phyloP scores from a whole-genome alignment of 148 eudicot species.

The Heliosperma pusillum region DNA sequence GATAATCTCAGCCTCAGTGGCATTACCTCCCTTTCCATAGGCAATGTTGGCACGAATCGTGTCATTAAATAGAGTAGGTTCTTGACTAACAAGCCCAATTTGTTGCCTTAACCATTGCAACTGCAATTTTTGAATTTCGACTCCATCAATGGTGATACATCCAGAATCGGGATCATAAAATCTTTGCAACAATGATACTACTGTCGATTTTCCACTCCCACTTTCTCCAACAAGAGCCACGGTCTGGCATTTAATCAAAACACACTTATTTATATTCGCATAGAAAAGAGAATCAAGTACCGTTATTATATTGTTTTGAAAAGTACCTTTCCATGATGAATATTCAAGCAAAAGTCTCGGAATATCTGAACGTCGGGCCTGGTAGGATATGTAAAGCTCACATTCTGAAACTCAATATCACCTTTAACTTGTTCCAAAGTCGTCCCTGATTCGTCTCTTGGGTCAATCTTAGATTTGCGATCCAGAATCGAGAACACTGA shows the following conservation, averaged over 20 bases:
- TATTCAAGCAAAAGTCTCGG: conserved; percentile 11
- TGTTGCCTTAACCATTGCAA: conserved; percentile 19
- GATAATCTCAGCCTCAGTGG: conserved; percentile 15
- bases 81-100: conserved; percentile 18
- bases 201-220: conserved; percentile 18
- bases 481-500: conserved; percentile 13
- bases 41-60: conserved; percentile 12
- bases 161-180: conserved; percentile 17
- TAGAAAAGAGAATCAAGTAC: neutral
- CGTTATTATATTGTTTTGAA: neutral
- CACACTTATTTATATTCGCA: neutral
- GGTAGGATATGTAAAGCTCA: conserved; percentile 10
- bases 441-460: conserved; percentile 10
- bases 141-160: conserved; percentile 4
- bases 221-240: conserved; percentile 21
- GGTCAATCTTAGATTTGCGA: conserved; percentile 17
- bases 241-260: neutral
- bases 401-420: conserved; percentile 14
- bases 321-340: conserved; percentile 7
- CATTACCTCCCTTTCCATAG: conserved; percentile 14
- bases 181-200: conserved; percentile 14
- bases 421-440: conserved; percentile 10
- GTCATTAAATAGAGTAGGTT: conserved; percentile 11
- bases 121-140: conserved; percentile 6
- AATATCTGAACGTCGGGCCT: conserved; percentile 16